Evolutionary conservation across 176 grass and related monocot species (phyloP).

Genomic region (Echinochloa phyllopogon): DNA sequence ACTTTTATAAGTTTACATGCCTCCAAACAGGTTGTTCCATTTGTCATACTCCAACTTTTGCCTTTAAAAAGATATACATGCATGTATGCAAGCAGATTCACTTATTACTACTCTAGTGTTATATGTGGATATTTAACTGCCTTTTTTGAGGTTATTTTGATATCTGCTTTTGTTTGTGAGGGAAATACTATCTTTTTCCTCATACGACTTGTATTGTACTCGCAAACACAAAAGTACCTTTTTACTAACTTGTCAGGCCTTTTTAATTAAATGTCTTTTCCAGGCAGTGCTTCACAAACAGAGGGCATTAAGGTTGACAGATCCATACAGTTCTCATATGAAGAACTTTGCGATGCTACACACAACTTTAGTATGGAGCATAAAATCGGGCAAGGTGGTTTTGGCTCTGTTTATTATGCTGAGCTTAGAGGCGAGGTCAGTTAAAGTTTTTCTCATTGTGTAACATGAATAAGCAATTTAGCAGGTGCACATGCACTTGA

Average conservation of each 20-base stretch:
- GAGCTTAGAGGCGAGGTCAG: constrained; percentile 93
- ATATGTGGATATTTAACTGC: neutral
- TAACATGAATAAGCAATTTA: neutral
- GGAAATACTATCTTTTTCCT: neutral
- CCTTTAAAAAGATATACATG: neutral
- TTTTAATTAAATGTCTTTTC: constrained; percentile 28
- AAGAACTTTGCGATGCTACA: constrained; percentile 85
- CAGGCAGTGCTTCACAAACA: constrained; percentile 39
- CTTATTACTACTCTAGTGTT: neutral
- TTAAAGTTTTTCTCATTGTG: constrained; percentile 9
- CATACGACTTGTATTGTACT: neutral
- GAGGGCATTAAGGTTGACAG: constrained; percentile 70
- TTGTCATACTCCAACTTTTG: neutral
- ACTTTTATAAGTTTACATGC: neutral
- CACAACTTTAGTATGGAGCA: constrained; percentile 78
- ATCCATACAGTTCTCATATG: constrained; percentile 91
- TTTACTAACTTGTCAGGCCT: neutral
- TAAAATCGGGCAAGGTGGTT: constrained; percentile 96
- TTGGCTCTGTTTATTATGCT: constrained; percentile 72
- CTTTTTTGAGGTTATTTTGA: neutral
- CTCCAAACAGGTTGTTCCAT: neutral
- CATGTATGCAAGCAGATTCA: neutral
- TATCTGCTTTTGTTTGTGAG: neutral
- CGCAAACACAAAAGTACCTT: neutral
- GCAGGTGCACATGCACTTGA: neutral